Base-by-base conservation (phyloP, 768 basidiomycete genomes). In the Xanthoconium stramineum region DNA sequence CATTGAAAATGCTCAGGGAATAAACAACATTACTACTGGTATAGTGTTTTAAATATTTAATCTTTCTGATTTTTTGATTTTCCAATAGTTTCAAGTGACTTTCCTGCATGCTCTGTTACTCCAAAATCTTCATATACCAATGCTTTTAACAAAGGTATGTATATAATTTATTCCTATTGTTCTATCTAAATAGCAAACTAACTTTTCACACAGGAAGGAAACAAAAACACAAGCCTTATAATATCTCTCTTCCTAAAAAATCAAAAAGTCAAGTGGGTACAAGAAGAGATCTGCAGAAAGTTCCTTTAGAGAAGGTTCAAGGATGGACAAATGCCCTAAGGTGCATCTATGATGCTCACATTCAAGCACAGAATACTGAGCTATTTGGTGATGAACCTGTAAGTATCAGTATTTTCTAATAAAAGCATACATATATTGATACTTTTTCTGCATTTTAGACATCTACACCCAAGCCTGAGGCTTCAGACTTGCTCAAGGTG, bases 321-420 rank as follows among this genome's bases (percentile, higher is more conserved):
- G 1, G 13, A 1, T 71, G 71, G 69, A 28, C 33, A 30, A 8
- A 50, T 9, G 33, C 32, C 20, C 6, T 71, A 9, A 12, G 47
- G 5, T 2, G 47, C 6, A 57, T 67, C 13, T 35, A 5, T 12
- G 5, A 48, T 35, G 24, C 7, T 40, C 42, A 13, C 13, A 32
- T 33, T 11, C 20, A 43, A 11, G 6, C 5, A 3, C 3, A 48
- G 11, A 0, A 37, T 0, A 17, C 0, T 45, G 57, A 62, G 2
- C 30, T 70, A 5, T 70, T 70, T 56, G 62, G 36, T 35, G 67
- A 64, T 14, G 10, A 47, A 20, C 52, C 35, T 44, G 69, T 70
- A 53, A 56, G 62, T 57, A 11, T 1, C 1, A 13, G 1, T 24
- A 1, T 29, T 55, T 48, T 35, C 7, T 1, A 7, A 13, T n/a